phyloP scores from a whole-genome alignment of 1,139 yeast genomes.

The Lodderomyces oxycetoniae region DNA sequence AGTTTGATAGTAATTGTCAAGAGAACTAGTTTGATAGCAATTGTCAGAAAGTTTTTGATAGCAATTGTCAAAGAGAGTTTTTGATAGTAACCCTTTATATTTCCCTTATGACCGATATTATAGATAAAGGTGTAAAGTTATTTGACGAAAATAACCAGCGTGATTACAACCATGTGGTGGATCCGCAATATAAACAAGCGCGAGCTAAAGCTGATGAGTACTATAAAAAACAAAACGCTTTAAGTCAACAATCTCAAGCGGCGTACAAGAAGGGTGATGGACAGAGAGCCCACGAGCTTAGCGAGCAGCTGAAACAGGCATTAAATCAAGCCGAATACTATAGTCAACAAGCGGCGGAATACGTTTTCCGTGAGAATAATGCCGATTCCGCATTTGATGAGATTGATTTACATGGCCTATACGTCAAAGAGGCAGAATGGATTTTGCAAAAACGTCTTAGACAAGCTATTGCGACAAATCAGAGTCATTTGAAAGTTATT shows the following conservation, averaged over 20 bases:
- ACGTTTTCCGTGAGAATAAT: conserved; percentile 84
- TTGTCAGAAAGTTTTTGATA: too few relatives aligned
- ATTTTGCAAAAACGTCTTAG: conserved; percentile 68
- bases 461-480: conserved; percentile 59
- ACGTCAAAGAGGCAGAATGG: conserved; percentile 81
- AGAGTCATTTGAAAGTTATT: conserved; percentile 57
- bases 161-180: conserved; percentile 74
- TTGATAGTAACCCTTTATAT: background rate
- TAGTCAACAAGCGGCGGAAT: conserved; percentile 83
- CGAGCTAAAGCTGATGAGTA: conserved; percentile 69
- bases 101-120: conserved; percentile 18
- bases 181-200: conserved; percentile 56
- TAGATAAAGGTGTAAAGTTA: conserved; percentile 37
- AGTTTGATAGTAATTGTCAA: too few relatives aligned
- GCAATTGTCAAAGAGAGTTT: too few relatives aligned
- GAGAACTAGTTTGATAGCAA: too few relatives aligned
- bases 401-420: conserved; percentile 90
- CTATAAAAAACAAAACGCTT: conserved; percentile 49
- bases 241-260: conserved; percentile 64
- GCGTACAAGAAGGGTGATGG: conserved; percentile 77
- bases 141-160: conserved; percentile 29
- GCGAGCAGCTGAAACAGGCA: conserved; percentile 62
- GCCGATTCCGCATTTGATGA: conserved; percentile 80
- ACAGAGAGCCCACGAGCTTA: conserved; percentile 64
- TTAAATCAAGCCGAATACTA: conserved; percentile 58